A percentile compares a stretch with the other conserved stretches of the same genome.
Evolutionary conservation across 176 grass and related monocot species (phyloP).

Genomic region (Carex pumila): DNA sequence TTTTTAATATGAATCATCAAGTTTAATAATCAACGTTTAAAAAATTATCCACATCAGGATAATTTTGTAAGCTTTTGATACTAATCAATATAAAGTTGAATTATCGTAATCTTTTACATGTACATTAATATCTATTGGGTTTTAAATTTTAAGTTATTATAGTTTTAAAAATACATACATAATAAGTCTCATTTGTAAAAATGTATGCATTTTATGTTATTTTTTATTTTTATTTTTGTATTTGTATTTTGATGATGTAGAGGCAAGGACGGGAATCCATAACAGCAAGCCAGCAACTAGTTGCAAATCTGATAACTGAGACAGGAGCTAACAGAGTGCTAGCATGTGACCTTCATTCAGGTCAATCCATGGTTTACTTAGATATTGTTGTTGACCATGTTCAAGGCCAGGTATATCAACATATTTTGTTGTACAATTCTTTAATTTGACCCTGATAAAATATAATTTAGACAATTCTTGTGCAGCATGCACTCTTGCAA

Average conservation of each 20-base stretch:
- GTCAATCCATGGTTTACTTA: slow-evolving; percentile 95
- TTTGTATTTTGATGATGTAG: slow-evolving; percentile 28
- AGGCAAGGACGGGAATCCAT: slow-evolving; percentile 93
- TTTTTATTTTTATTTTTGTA: background rate
- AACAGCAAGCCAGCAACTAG: slow-evolving; percentile 76
- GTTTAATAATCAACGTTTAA: too few relatives aligned
- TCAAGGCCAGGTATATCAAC: slow-evolving; percentile 61
- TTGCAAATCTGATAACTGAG: slow-evolving; percentile 94
- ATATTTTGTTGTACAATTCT: background rate
- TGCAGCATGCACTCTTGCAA: too few relatives aligned
- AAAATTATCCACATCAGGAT: too few relatives aligned
- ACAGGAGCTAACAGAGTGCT: slow-evolving; percentile 87
- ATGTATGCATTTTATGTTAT: background rate
- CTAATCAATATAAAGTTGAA: too few relatives aligned
- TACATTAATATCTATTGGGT: too few relatives aligned
- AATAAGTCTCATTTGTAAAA: background rate
- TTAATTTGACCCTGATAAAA: background rate
- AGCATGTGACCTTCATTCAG: slow-evolving; percentile 92
- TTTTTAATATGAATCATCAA: too few relatives aligned
- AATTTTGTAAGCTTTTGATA: too few relatives aligned
- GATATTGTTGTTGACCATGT: slow-evolving; percentile 97
- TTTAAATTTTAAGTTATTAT: too few relatives aligned
- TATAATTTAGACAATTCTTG: background rate
- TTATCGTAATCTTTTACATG: too few relatives aligned
- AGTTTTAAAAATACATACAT: too few relatives aligned